Percentiles rank a stretch among this genome's conserved stretches.
These are phyloP conservation scores for Didymella segeticola DNA, from an alignment of 2,329 filamentous ascomycete genomes.

Conservation along the genomic window DNA sequence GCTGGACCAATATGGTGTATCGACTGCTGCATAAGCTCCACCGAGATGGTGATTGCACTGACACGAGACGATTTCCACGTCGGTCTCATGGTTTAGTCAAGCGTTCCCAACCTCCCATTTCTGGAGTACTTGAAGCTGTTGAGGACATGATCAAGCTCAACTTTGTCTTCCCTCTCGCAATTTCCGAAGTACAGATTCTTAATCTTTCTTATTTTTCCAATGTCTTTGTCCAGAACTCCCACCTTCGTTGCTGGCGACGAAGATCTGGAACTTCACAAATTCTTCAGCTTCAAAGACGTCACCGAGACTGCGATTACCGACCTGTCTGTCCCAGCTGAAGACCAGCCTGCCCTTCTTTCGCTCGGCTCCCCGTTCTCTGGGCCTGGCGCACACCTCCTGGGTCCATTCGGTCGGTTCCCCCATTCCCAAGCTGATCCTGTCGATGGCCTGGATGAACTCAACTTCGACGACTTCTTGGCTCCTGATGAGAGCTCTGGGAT, in stretches of 20 bases:
- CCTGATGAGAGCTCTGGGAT: too few relatives aligned
- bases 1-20: slow-evolving; percentile 6
- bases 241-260: slow-evolving; percentile 3
- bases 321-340: background rate
- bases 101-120: slow-evolving; percentile 1
- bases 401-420: background rate
- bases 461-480: background rate
- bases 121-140: background rate
- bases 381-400: background rate
- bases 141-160: background rate
- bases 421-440: background rate
- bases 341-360: background rate
- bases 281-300: background rate
- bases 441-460: background rate
- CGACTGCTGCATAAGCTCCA: background rate
- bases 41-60: background rate
- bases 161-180: background rate
- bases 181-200: background rate
- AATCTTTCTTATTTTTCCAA: background rate
- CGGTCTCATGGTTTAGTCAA: background rate
- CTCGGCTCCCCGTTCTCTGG: slow-evolving; percentile 1
- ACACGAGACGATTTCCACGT: background rate
- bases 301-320: background rate
- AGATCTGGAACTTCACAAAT: background rate
- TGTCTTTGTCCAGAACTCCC: background rate